Evolutionary conservation across 2,329 filamentous ascomycete species (phyloP), one percentile per base, ranked within the genome.

Genomic region (Phymatotrichopsis omnivora): DNA sequence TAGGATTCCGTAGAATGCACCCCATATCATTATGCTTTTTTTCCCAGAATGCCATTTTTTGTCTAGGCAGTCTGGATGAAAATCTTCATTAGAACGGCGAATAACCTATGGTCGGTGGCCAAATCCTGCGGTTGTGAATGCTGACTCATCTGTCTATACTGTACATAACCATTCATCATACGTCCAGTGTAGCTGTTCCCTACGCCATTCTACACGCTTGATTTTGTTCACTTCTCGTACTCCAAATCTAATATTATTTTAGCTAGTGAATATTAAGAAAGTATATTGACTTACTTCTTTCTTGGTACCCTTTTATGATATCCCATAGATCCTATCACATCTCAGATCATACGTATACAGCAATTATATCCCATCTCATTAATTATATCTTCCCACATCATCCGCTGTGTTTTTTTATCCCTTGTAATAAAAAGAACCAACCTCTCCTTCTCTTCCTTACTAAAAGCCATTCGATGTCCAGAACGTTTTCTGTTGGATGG

Each of bases 271-370:
- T 33, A 12, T 17, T 7, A 11, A 16, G 4, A 4, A n/a, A 2
- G 7, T 16, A n/a, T n/a, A 10, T n/a, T 7, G 20, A 33, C 31
- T 6, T 19, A 47, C 36, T 47, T 47, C 12, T 28, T 33, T 7
- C 44, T 5, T 2, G 44, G 38, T 12, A 32, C 19, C 3, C 29
- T 8, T 12, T 47, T 47, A 25, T 47, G 19, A 36, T 47, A 47
- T 4, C 4, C 44, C 38, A 47, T 44, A 4, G 27, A 23, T 2
- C 17, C 16, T 29, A 47, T 30, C 3, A 23, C 35, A 19, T 42
- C 20, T 17, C 28, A 17, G 1, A 46, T 19, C 6, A 22, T 31
- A 6, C 19, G 2, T 12, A 11, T 16, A 1, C 16, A 41, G 12
- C 37, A 41, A 17, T 12, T 41, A 5, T 30, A 41, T 11, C 37